Conservation (phyloP, 1,284 basidiomycete genomes). For the Puccinia novopanici region DNA sequence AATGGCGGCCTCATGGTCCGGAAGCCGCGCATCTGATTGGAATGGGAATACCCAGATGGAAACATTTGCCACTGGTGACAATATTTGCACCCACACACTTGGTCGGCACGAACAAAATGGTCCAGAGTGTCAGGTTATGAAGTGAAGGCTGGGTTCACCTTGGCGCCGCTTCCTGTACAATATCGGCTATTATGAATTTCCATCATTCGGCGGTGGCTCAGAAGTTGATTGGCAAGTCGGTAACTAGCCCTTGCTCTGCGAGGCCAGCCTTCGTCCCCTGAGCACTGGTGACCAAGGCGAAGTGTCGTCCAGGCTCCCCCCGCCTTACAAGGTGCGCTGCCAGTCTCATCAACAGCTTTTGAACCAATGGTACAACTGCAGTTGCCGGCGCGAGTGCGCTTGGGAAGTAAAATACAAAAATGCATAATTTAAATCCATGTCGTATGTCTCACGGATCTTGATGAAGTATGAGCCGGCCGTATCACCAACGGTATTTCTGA, state of each 20-base stretch:
- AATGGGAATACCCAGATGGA: not conserved
- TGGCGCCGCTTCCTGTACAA: not conserved
- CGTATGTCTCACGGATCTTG: slow-evolving; percentile 31
- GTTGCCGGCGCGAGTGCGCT: not conserved
- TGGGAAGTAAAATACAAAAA: not conserved
- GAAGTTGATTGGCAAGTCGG: not conserved
- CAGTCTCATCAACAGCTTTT: not conserved
- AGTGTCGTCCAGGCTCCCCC: slow-evolving; percentile 10
- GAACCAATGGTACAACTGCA: too few relatives aligned
- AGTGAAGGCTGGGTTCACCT: not conserved
- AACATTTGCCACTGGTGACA: not conserved
- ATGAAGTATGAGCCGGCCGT: slow-evolving; percentile 21
- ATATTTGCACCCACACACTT: not conserved
- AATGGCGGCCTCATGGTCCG: not conserved
- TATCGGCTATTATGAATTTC: too few relatives aligned
- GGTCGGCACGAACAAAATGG: not conserved
- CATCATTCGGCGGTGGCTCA: not conserved
- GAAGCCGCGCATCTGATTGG: not conserved
- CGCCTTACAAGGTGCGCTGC: not conserved
- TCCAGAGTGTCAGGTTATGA: not conserved
- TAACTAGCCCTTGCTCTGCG: not conserved
- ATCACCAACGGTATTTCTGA: not conserved
- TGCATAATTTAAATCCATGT: slow-evolving; percentile 30
- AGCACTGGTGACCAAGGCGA: slow-evolving; percentile 19
- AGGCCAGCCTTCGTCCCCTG: slow-evolving; percentile 10